Evolutionary conservation across 2,329 filamentous ascomycete genomes (phyloP).

Genomic region (Aspergillus eucalypticola): DNA sequence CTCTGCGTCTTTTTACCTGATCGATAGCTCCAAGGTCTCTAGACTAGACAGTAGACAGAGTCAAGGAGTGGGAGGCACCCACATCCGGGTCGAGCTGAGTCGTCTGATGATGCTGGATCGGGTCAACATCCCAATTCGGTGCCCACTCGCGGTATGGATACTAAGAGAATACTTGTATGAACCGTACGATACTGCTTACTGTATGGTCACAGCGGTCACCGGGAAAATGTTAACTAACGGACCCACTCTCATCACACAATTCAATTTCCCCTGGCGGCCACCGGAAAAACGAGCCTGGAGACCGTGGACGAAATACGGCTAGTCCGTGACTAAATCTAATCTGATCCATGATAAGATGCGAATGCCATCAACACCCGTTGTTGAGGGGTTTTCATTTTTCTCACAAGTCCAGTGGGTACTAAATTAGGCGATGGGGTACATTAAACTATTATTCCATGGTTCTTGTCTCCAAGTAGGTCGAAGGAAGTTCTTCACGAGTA

Average conservation of each 20-base stretch:
- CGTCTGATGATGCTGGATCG: background rate
- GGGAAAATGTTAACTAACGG: background rate
- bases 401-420: too few relatives aligned
- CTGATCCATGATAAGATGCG: slow-evolving; percentile 2
- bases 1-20: background rate
- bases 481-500: background rate
- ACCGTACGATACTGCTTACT: background rate
- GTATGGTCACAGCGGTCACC: background rate
- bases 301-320: background rate
- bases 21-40: too few relatives aligned
- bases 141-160: background rate
- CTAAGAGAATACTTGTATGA: background rate
- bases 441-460: background rate
- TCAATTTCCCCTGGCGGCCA: background rate
- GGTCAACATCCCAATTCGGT: background rate
- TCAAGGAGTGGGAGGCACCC: background rate
- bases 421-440: background rate
- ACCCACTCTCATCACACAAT: background rate
- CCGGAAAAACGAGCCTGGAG: background rate
- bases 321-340: background rate
- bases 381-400: background rate
- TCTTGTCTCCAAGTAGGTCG: background rate
- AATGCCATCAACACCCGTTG: too few relatives aligned
- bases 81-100: background rate
- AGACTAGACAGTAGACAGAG: too few relatives aligned